Evolutionary conservation across 495 filamentous ascomycete genomes (phyloP), one percentile per base, ranked within the genome.

Genomic region (Venustampulla echinocandica): DNA sequence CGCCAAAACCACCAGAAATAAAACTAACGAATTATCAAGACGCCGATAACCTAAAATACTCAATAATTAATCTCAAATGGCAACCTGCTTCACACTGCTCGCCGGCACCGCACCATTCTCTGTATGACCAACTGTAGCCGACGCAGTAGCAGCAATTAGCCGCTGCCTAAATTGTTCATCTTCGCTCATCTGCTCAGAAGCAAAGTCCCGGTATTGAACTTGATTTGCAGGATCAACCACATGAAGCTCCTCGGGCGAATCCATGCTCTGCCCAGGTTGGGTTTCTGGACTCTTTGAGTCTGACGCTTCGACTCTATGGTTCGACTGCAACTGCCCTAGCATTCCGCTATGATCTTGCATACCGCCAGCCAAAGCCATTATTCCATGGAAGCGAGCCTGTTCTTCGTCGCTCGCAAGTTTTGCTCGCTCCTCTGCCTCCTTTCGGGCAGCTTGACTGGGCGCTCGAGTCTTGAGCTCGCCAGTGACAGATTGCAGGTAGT

Each of bases 381-480:
- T 81, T 9, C 81, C 80, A 46, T 86, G 73, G n/a, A 85, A 68
- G 46, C 80, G 80, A 3, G 81, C 80, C 53, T 79, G 77, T 45
- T 87, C 81, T 49, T 87, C 84, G 40, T 81, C 80, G 27, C 73
- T 70, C 47, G 79, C 76, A 52, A 78, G 69, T 49, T 77, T 76
- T 34, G 78, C 77, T 34, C 78, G 73, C 55, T 85, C 84, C 47
- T 84, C 82, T 2, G 84, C 85, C 61, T 89, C 85, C 20, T 84
- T 84, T 46, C 85, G 82, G 4, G 84, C 84, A 36, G 85, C 85
- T 61, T 90, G 84, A 18, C 73, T 80, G 1, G 86, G 87, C 0
- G 85, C 90, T n/a, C 90, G 71, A 2, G 89, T 95, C 64, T 94
- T 95, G 46, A 97, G 66, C 60, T 97, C 90, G 10, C 90, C 90